Conservation (phyloP, 306 rosid genomes). For the Abrus pulchellus region DNA sequence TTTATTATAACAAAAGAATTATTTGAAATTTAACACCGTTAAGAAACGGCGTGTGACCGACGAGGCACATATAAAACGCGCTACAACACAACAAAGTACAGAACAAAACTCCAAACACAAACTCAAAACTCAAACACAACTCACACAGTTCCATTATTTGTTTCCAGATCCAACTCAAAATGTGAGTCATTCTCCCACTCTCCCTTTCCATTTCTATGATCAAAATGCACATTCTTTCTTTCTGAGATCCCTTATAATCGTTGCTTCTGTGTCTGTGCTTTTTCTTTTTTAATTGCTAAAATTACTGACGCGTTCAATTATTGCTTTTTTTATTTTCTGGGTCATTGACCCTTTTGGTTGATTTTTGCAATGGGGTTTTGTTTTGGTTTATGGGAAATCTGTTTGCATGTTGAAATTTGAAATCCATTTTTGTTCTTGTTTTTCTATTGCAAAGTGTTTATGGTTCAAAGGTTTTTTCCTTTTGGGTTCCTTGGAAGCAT, state of each 20-base stretch:
- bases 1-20: neutral
- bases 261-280: neutral
- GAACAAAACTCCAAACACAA: slow-evolving; percentile 39
- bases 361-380: slow-evolving; percentile 37
- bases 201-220: slow-evolving; percentile 17
- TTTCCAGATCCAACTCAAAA: slow-evolving; percentile 59
- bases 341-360: slow-evolving; percentile 13
- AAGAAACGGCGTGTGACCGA: slow-evolving; percentile 76
- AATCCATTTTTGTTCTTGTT: neutral
- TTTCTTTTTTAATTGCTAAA: neutral
- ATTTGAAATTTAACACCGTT: slow-evolving; percentile 53
- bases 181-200: slow-evolving; percentile 55
- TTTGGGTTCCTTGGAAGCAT: slow-evolving; percentile 6
- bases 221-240: slow-evolving; percentile 30
- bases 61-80: slow-evolving; percentile 59
- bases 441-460: neutral
- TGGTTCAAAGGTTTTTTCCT: neutral
- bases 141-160: slow-evolving; percentile 44
- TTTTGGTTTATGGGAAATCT: slow-evolving; percentile 40
- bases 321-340: slow-evolving; percentile 2
- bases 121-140: slow-evolving; percentile 26
- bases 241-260: slow-evolving; percentile 8
- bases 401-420: slow-evolving; percentile 36
- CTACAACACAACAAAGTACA: slow-evolving; percentile 43
- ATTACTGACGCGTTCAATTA: neutral